Evolutionary conservation across 352 stramenopile genomes (phyloP).

Genomic region (Phytopythium ostracodes): DNA sequence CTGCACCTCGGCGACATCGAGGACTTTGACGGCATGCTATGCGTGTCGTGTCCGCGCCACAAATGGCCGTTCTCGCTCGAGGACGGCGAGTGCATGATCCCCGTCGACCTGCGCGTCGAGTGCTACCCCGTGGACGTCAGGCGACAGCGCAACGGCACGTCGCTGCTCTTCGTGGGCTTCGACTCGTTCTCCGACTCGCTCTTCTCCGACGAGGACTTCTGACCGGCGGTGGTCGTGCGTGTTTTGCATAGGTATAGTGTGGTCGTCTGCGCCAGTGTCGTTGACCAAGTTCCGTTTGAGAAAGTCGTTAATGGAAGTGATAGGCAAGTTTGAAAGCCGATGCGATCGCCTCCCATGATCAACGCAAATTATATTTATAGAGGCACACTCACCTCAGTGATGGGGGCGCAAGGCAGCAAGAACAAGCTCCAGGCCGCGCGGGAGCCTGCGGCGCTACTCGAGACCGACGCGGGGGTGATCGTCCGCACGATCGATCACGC

Average conservation of each 20-base stretch:
- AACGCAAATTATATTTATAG: constrained; percentile 12
- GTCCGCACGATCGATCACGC: constrained; percentile 25
- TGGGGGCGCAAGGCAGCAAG: constrained; percentile 35
- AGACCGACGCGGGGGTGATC: constrained; percentile 48
- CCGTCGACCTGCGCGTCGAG: constrained; percentile 40
- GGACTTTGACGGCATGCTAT: constrained; percentile 67
- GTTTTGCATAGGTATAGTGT: background rate
- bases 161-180: constrained; percentile 72
- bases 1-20: constrained; percentile 86
- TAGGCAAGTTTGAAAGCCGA: background rate
- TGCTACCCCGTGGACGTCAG: constrained; percentile 61
- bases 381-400: constrained; percentile 6
- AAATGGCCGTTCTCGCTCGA: constrained; percentile 81
- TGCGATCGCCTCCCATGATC: background rate
- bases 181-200: constrained; percentile 41
- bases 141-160: constrained; percentile 32
- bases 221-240: constrained; percentile 7
- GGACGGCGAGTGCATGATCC: constrained; percentile 64
- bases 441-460: constrained; percentile 35
- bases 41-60: constrained; percentile 73
- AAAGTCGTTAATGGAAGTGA: background rate
- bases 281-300: background rate
- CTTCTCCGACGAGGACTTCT: constrained; percentile 81
- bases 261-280: background rate
- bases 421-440: constrained; percentile 16